phyloP scores from a whole-genome alignment of 371 early-diverging fungal genomes.

The Lichtheimia hyalospora region DNA sequence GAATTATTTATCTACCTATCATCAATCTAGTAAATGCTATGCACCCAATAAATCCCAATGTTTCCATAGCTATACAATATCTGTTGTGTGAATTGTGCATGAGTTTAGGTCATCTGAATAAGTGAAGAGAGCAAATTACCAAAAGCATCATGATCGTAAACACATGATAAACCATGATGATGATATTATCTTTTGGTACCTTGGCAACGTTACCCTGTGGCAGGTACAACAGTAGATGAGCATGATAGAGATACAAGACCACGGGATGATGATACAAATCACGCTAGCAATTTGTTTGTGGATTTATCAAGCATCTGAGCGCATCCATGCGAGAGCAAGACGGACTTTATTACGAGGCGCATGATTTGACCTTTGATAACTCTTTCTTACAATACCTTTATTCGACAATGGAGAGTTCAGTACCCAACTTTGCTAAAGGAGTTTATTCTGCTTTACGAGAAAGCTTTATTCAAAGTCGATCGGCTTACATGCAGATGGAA shows the following conservation, averaged over 20 bases:
- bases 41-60: too few relatives aligned
- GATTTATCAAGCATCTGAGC: too few relatives aligned
- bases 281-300: background rate
- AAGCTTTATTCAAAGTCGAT: slow-evolving; percentile 27
- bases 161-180: background rate
- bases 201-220: background rate
- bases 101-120: background rate
- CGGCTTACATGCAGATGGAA: slow-evolving; percentile 44
- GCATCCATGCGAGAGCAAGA: background rate
- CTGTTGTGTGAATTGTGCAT: background rate
- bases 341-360: background rate
- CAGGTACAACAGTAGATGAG: background rate
- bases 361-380: background rate
- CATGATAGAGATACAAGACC: background rate
- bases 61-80: too few relatives aligned
- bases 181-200: background rate
- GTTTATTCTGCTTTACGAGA: slow-evolving; percentile 23
- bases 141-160: too few relatives aligned
- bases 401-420: slow-evolving; percentile 10
- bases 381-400: background rate
- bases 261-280: background rate
- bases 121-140: background rate
- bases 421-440: slow-evolving; percentile 15
- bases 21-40: too few relatives aligned
- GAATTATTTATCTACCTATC: background rate